A percentile compares a stretch with the other conserved stretches of the same genome.
phyloP scores from a whole-genome alignment of 1,284 basidiomycete species.

The Butyriboletus appendiculatus region DNA sequence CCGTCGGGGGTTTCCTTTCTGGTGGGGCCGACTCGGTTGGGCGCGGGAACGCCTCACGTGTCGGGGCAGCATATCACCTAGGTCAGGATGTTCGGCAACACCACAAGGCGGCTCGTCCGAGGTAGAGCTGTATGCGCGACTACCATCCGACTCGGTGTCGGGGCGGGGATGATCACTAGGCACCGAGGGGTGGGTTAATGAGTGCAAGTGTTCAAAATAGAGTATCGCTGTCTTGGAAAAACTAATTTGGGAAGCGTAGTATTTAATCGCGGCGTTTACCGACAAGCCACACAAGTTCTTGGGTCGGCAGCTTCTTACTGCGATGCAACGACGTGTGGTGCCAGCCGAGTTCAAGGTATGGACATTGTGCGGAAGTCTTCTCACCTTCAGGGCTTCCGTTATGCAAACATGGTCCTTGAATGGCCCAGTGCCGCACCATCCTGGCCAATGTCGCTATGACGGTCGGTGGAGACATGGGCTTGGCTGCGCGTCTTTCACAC shows the following conservation, averaged over 20 bases:
- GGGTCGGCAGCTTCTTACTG: too few relatives aligned
- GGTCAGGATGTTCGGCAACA: not conserved
- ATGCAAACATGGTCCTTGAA: not conserved
- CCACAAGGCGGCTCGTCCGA: not conserved
- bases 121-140: not conserved
- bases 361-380: not conserved
- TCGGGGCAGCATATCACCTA: not conserved
- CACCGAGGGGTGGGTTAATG: not conserved
- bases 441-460: too few relatives aligned
- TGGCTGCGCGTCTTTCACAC: not conserved
- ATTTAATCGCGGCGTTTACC: conserved; percentile 11
- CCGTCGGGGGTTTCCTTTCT: conserved; percentile 2
- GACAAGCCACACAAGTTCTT: not conserved
- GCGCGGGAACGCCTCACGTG: not conserved
- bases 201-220: not conserved
- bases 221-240: conserved; percentile 6
- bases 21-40: not conserved
- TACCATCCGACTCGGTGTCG: not conserved
- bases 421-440: too few relatives aligned
- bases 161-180: not conserved
- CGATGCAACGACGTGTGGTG: too few relatives aligned
- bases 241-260: conserved; percentile 12
- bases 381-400: not conserved
- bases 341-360: not conserved
- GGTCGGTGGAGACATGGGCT: not conserved